Conservation (phyloP, 2,329 filamentous ascomycete genomes). For the Phialophora verrucosa region DNA sequence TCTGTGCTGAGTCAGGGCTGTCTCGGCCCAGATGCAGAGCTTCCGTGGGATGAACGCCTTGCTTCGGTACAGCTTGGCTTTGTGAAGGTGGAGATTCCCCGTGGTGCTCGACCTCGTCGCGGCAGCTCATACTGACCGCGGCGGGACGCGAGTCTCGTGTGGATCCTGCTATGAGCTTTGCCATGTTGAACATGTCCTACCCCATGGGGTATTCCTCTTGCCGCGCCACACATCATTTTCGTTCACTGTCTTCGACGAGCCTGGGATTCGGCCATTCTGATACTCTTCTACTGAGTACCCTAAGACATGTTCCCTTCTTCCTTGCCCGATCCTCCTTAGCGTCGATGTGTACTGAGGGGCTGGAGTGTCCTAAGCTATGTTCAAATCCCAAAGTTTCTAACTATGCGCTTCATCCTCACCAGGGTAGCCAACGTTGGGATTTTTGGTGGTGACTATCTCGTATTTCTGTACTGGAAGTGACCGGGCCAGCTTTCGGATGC, state of each 20-base stretch:
- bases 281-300: constrained; percentile 54
- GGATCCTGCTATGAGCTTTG: constrained; percentile 57
- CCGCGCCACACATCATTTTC: background rate
- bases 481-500: background rate
- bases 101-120: background rate
- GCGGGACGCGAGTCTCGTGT: constrained; percentile 50
- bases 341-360: too few species aligned
- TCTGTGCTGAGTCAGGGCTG: constrained; percentile 55
- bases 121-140: background rate
- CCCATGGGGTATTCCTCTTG: constrained; percentile 9
- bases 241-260: constrained; percentile 38
- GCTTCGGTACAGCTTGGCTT: constrained; percentile 56
- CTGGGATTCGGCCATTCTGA: constrained; percentile 54
- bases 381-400: too few species aligned
- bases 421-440: background rate
- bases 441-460: background rate
- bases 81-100: constrained; percentile 36
- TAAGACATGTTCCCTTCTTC: constrained; percentile 17
- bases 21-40: constrained; percentile 50
- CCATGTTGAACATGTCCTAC: constrained; percentile 48
- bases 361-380: too few species aligned
- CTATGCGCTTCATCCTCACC: too few species aligned
- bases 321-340: background rate
- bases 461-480: background rate
- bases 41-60: constrained; percentile 58